Evolutionary conservation across 2,329 filamentous ascomycete genomes (phyloP).

Genomic region (Lasiodiplodia gonubiensis): DNA sequence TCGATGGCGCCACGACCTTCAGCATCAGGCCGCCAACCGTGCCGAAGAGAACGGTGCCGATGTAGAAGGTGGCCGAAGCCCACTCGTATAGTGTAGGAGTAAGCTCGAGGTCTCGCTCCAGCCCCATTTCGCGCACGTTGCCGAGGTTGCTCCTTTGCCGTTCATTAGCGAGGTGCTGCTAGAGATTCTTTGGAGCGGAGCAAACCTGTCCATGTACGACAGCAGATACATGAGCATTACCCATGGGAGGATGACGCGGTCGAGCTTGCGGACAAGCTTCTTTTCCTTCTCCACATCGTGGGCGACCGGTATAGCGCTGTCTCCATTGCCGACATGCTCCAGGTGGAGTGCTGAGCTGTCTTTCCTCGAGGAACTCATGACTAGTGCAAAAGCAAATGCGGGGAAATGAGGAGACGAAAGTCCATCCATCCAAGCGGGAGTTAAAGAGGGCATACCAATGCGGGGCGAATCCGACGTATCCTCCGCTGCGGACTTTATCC

Average conservation of each 20-base stretch:
- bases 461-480: no score
- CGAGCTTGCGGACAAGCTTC: constrained; percentile 51
- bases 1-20: background rate
- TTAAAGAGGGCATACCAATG: no score
- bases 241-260: constrained; percentile 52
- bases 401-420: no score
- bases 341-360: background rate
- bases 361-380: background rate
- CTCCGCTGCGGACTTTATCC: no score
- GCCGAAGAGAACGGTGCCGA: background rate
- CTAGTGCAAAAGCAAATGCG: background rate
- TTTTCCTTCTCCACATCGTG: constrained; percentile 45
- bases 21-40: background rate
- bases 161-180: background rate
- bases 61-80: background rate
- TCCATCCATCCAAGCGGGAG: no score
- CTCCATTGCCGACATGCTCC: background rate
- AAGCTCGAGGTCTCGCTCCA: background rate
- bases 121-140: background rate
- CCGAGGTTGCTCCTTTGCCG: background rate
- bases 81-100: background rate
- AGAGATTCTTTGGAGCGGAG: background rate
- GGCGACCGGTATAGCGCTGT: background rate
- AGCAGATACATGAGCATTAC: constrained; percentile 59
- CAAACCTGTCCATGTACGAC: constrained; percentile 52